Evolutionary conservation across 2,329 filamentous ascomycete genomes (phyloP), one percentile per base, ranked within the genome.

Genomic region (Claviceps sp.): DNA sequence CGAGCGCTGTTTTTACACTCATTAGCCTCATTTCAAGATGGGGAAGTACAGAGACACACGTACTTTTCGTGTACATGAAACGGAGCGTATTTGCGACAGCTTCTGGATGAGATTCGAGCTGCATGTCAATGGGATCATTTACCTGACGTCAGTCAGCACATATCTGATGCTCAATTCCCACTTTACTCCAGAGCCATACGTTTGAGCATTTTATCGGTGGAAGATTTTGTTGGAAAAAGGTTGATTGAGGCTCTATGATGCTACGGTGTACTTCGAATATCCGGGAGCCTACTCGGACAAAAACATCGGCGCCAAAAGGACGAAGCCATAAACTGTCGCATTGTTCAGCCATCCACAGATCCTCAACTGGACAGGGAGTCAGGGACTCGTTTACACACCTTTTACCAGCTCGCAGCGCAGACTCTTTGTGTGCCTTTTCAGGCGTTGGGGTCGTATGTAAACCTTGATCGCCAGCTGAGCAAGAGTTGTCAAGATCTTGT

Each of bases 51-150:
- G 22, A 16, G 11, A n/a, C 16, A 16, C 17, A 38, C 58, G 53
- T 54, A 67, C 68, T 58, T 19, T 62, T 55, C 5, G 64, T 67
- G 50, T 70, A 70, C 49, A 69, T 61, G 52, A 64, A 70, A 30
- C 59, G 58, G 24, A 70, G 58, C 50, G 64, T 64, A 50, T 65
- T 61, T 5, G 55, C 63, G 16, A 62, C 56, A 16, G 64, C 57
- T 43, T 59, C 59, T 6, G 59, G 56, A 22, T 60, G 58, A 43
- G 58, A 60, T 0, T 56, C 47, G 16, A 66, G 44, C 41, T 56
- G 41, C 11, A 70, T 50, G 11, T 58, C 55, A 11, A 64, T 58
- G 1, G 61, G 60, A 4, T 56, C 50, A 10, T 62, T 62, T 41
- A 64, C 58, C 67, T 70, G 40, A 38, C 14, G 22, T 42, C 26